Conservation (phyloP, 2,329 filamentous ascomycete genomes). For the Dryadomyces quercus-mongolicae region DNA sequence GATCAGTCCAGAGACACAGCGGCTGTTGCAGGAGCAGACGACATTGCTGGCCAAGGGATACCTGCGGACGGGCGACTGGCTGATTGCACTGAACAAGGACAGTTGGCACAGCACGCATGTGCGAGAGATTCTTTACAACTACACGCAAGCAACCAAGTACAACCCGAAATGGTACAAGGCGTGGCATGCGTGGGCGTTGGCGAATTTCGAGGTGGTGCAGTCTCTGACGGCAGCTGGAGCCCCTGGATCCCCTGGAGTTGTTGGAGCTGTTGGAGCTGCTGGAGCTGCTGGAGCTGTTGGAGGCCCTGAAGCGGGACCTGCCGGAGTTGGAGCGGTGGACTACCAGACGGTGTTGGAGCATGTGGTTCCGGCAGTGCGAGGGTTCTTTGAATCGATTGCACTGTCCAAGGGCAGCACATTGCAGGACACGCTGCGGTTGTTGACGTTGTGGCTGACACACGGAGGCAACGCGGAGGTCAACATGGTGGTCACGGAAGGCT, state of each 20-base stretch:
- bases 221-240: conserved; percentile 41
- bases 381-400: conserved; percentile 96
- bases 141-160: conserved; percentile 83
- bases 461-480: conserved; percentile 84
- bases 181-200: conserved; percentile 96
- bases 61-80: conserved; percentile 92
- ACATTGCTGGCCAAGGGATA: conserved; percentile 88
- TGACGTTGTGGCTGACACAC: conserved; percentile 94
- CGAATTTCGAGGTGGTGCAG: conserved; percentile 97
- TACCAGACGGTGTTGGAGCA: conserved; percentile 66
- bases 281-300: background rate
- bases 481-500: conserved; percentile 76
- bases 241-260: too few relatives aligned
- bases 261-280: background rate
- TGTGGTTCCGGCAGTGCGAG: conserved; percentile 86
- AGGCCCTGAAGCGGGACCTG: background rate
- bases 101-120: conserved; percentile 84
- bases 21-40: conserved; percentile 46
- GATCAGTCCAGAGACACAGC: conserved; percentile 36
- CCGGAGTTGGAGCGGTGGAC: conserved; percentile 34
- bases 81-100: conserved; percentile 71
- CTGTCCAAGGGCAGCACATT: conserved; percentile 84
- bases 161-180: conserved; percentile 97
- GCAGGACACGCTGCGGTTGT: conserved; percentile 82
- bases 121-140: conserved; percentile 80